Evolutionary conservation across 208 protist genomes (phyloP).

Genomic region (Trypanosoma conorhini): DNA sequence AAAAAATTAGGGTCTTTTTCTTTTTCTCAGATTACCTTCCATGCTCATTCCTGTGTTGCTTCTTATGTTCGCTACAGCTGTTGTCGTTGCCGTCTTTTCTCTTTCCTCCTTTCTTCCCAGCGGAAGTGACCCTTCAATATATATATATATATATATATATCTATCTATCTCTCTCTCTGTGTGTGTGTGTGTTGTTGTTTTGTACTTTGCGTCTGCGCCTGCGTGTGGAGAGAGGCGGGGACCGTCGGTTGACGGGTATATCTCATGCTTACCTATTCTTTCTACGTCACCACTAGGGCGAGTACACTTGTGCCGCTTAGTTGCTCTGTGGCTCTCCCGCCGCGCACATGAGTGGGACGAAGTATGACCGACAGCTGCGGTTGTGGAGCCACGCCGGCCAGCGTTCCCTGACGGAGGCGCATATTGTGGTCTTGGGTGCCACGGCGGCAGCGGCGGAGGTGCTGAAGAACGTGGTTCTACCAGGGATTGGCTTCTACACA

Average conservation of each 20-base stretch:
- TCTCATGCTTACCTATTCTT: background rate
- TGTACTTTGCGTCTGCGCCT: no score
- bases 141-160: constrained; percentile 21
- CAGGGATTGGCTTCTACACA: constrained; percentile 92
- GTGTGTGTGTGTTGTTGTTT: background rate
- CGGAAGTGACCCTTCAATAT: background rate
- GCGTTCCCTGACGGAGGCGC: constrained; percentile 68
- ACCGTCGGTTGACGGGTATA: no score
- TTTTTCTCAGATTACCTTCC: no score
- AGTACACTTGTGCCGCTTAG: constrained; percentile 12
- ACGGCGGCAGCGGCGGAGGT: constrained; percentile 90
- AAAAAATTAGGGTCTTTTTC: no score
- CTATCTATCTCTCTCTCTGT: background rate
- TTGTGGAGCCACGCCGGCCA: constrained; percentile 96
- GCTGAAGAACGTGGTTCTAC: constrained; percentile 97
- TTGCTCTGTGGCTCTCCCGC: background rate
- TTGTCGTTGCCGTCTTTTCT: no score
- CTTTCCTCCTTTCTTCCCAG: no score
- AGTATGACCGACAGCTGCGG: constrained; percentile 93
- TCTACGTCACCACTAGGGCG: background rate
- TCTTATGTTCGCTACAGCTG: no score
- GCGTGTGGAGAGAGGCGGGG: no score
- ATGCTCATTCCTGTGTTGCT: no score
- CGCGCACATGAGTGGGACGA: constrained; percentile 34
- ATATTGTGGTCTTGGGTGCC: constrained; percentile 92